Conservation (phyloP, 306 rosid genomes). For the Vicia villosa region DNA sequence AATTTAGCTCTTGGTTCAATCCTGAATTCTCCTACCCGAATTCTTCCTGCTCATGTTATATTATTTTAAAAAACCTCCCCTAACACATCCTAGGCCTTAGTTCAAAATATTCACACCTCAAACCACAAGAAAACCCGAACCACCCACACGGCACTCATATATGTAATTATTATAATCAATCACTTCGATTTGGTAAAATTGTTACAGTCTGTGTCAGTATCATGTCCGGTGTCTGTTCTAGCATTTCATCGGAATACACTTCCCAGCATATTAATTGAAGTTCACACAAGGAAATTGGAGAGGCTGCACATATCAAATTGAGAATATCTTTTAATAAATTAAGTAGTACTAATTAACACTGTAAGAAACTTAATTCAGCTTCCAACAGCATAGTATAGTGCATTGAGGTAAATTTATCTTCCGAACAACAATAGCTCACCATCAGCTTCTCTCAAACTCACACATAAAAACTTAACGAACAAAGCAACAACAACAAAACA, state of each 20-base stretch:
- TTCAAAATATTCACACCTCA: slow-evolving; percentile 23
- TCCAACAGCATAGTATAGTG: slow-evolving; percentile 12
- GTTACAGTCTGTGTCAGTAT: neutral
- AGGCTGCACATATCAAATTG: neutral
- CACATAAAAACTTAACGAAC: slow-evolving; percentile 18
- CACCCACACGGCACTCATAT: neutral
- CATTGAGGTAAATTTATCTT: slow-evolving; percentile 9
- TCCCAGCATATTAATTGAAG: slow-evolving; percentile 14
- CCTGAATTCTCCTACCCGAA: neutral
- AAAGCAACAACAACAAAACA: slow-evolving; percentile 11
- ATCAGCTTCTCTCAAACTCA: slow-evolving; percentile 13
- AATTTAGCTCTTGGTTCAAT: slow-evolving; percentile 31
- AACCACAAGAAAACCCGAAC: neutral
- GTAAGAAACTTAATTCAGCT: slow-evolving; percentile 25
- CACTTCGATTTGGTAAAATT: neutral
- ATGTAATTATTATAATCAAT: neutral
- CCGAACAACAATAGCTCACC: slow-evolving; percentile 3
- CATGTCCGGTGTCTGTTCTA: neutral
- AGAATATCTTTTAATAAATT: slow-evolving; percentile 8
- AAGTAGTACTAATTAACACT: slow-evolving; percentile 1
- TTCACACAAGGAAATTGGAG: slow-evolving; percentile 2
- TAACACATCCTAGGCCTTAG: slow-evolving; percentile 23
- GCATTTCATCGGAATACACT: neutral
- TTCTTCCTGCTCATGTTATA: slow-evolving; percentile 7
- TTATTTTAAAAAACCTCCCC: slow-evolving; percentile 8